Conservation (phyloP, 2,329 filamentous ascomycete genomes). For the Fusarium cyanostomum region DNA sequence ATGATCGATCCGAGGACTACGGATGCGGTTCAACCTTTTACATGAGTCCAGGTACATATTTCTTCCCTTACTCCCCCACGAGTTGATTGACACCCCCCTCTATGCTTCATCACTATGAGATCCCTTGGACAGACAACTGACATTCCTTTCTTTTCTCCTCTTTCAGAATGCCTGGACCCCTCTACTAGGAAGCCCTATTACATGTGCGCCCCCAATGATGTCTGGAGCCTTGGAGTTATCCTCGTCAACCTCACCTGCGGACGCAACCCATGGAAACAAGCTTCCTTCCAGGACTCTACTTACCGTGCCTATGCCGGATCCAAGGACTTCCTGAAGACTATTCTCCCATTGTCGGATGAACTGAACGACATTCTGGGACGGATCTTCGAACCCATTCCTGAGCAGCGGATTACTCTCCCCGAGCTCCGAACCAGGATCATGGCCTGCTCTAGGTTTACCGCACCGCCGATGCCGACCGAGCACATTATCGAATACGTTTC, state of each 20-base stretch:
- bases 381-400: conserved; percentile 88
- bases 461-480: conserved; percentile 50
- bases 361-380: conserved; percentile 86
- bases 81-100: conserved; percentile 16
- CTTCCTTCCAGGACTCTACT: conserved; percentile 90
- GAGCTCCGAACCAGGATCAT: conserved; percentile 82
- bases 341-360: conserved; percentile 89
- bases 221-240: conserved; percentile 98
- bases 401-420: conserved; percentile 80
- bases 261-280: conserved; percentile 98
- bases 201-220: conserved; percentile 91
- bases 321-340: conserved; percentile 87
- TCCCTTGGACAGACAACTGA: conserved; percentile 38
- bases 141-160: conserved; percentile 37
- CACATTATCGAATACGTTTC: conserved; percentile 57
- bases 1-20: conserved; percentile 88
- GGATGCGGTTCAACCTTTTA: conserved; percentile 99
- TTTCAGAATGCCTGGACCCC: conserved; percentile 86
- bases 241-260: conserved; percentile 97
- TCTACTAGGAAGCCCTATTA: conserved; percentile 80
- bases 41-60: conserved; percentile 92
- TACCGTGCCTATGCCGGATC: conserved; percentile 91
- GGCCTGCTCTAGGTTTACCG: conserved; percentile 79
- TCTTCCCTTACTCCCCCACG: conserved; percentile 14
- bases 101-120: conserved; percentile 6